Conservation (phyloP, 108 stramenopile species). For the Nannochloropsis salina region DNA sequence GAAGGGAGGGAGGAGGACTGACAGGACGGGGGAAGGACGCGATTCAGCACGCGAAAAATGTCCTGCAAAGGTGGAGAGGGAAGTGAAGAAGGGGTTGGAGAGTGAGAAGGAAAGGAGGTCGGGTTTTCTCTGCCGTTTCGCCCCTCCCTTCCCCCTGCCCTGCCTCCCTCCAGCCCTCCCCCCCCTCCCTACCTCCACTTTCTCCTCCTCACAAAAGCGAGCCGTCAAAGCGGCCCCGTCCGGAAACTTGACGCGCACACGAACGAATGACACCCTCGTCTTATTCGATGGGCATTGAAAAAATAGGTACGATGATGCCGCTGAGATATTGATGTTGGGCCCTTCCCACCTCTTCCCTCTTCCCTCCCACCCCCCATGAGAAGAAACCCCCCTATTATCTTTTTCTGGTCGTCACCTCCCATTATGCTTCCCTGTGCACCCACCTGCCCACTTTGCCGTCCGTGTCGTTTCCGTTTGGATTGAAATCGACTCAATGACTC, state of each 20-base stretch:
- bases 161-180: slow-evolving; percentile 1
- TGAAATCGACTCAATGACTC: background rate
- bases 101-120: background rate
- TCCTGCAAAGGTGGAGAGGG: background rate
- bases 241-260: background rate
- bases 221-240: slow-evolving; percentile 4
- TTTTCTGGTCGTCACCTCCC: background rate
- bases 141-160: background rate
- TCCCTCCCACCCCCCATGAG: background rate
- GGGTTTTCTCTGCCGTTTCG: background rate
- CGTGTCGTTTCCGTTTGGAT: background rate
- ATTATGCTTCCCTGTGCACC: background rate
- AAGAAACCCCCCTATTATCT: background rate
- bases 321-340: too few species aligned
- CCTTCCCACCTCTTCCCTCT: background rate
- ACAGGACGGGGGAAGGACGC: background rate
- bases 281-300: too few species aligned
- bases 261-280: background rate
- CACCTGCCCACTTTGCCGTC: background rate
- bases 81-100: background rate
- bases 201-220: background rate
- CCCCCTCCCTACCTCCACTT: background rate
- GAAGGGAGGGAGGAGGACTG: background rate
- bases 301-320: too few species aligned
- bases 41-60: background rate